Base-by-base conservation (phyloP, 2,329 filamentous ascomycete genomes). In the Trichoderma lentiforme region DNA sequence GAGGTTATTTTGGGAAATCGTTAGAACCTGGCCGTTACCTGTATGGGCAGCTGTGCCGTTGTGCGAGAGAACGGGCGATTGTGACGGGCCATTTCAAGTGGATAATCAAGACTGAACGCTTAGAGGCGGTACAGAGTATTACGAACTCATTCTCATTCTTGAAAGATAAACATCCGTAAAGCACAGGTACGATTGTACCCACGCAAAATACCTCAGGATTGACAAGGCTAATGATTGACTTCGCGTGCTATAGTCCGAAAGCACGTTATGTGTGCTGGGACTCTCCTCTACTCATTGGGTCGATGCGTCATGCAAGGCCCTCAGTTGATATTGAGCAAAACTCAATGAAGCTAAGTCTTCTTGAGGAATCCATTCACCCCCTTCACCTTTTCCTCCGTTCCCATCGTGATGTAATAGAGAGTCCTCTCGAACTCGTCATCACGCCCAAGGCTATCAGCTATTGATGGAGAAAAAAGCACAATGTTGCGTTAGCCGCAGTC, bases 401-500 rank as follows among this genome's bases (percentile, higher is more conserved):
- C 77, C 75, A 82, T 81, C 39, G 81, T 79, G 63, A 77, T 76
- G 70, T 81, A 81, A 72, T 82, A 82, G 34, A 82, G 73, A 65
- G 76, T 76, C 64, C 80, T 76, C 73, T 82, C 80, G 56, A 81
- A 78, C 43, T 78, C 75, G 69, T 81, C 79, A 68, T 80, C 78
- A 28, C 76, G 74, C 39, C 76, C 76, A 36, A 76, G 68, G 56
- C 74, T 74, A 71, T 80, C 77, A 56, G 75, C 78, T 77, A 56
- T 67, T 39, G 62, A 60, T 30, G 36, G 56, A 58, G 43, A 65
- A 53, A 34, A 21, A 21, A 39, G 51, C 34, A 51, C 30, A 34
- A 8, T 14, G 36, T 58, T 30, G 61, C 61, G 69, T 66, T 53
- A 71, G 36, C 30, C 26, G 47, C 18, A 24, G 28, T 14, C 28